Base-by-base conservation (phyloP, 495 filamentous ascomycete genomes). In the Neurospora sp. region DNA sequence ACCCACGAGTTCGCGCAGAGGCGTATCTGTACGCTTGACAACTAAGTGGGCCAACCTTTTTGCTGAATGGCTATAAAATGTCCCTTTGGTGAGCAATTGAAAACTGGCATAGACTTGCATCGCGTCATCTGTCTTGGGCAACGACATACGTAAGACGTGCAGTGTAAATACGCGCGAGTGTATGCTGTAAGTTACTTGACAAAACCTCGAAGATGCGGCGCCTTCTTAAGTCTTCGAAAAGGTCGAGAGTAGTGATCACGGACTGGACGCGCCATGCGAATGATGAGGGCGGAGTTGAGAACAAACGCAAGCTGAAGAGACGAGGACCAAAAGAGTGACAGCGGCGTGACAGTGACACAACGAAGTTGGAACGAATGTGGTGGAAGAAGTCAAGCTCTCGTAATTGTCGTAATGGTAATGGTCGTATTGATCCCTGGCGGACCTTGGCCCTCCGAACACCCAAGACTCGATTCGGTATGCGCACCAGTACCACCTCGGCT, bases 131-230 rank as follows among this genome's bases (percentile, higher is more conserved):
- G 53, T 35, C 53, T 61, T 61, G 53, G 53, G 27, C 53, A 65
- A 65, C 14, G 6, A 37, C 53, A 35, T 65, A 65, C 53, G 35
- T 65, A 18, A 35, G 27, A 61, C 22, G 53, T 61, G 27, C 53
- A 65, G 40, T 81, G 78, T 7, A 2, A 80, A 53, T 75, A 84
- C 89, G 47, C 87, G 87, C 2, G 94, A 8, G 97, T 94, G 75
- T 98, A 93, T 80, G 1, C 3, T 65, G 53, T 8, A 65, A 65
- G 53, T 65, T 65, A 65, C 27, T 65, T 65, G 27, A 65, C 53
- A 35, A 65, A 65, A 16, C 27, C 53, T 65, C 53, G 53, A 37
- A 35, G 53, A 27, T 65, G 22, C 2, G 53, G 12, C 53, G 53
- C 7, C 53, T 65, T 2, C 18, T 35, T 65, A 18, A 37, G 53